Evolutionary conservation across 1,284 basidiomycete species (phyloP).

Genomic region (Puccinia sorghi): DNA sequence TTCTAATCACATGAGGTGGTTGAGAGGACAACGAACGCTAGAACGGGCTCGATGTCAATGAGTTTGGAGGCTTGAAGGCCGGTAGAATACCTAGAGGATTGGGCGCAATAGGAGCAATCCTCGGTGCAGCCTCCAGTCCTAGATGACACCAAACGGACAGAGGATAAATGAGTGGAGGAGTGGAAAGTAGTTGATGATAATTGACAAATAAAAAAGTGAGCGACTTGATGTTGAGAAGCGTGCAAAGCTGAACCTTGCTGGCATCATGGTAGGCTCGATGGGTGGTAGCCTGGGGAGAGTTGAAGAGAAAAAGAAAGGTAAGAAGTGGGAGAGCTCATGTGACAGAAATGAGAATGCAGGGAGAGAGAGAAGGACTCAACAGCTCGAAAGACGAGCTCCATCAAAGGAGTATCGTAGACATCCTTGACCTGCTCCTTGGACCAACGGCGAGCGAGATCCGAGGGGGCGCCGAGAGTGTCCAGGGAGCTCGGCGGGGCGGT

Average conservation of each 20-base stretch:
- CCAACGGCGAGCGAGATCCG: conserved; percentile 61
- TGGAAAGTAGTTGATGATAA: not conserved
- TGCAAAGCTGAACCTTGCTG: conserved; percentile 89
- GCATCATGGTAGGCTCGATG: conserved; percentile 86
- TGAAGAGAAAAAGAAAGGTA: not conserved
- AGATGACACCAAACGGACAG: not conserved
- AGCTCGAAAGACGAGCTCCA: conserved; percentile 82
- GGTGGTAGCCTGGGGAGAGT: conserved; percentile 61
- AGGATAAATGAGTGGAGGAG: not conserved
- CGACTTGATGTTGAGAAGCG: conserved; percentile 97
- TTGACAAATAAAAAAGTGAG: conserved; percentile 12
- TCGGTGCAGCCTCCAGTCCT: conserved; percentile 84
- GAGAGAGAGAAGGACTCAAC: conserved; percentile 61
- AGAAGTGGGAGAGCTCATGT: not conserved
- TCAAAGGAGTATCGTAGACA: conserved; percentile 75
- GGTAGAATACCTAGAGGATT: conserved; percentile 84
- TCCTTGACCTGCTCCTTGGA: conserved; percentile 70
- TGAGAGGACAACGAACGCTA: conserved; percentile 67
- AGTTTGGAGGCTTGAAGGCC: conserved; percentile 83
- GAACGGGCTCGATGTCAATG: conserved; percentile 86
- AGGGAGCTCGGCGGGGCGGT: conserved; percentile 21
- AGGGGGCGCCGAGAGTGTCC: conserved; percentile 26
- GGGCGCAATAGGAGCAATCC: conserved; percentile 98
- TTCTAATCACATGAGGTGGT: conserved; percentile 1
- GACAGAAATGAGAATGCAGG: not conserved